Conservation (phyloP, 2,329 filamentous ascomycete genomes). For the Colletotrichum tofieldiae region DNA sequence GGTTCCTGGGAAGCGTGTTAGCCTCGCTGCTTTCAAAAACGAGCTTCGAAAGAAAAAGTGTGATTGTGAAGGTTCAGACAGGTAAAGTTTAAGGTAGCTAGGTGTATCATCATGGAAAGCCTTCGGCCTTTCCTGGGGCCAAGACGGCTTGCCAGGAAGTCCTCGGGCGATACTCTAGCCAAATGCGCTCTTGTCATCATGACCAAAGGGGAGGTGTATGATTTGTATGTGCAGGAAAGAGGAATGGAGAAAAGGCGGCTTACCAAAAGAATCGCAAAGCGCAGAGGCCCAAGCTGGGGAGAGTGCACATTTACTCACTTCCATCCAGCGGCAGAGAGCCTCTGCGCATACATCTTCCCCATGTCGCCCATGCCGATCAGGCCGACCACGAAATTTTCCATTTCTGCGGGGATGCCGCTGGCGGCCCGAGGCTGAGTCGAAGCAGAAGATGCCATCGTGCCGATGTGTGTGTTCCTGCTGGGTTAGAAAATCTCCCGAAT, state of each 20-base stretch:
- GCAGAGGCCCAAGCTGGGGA: slow-evolving; percentile 36
- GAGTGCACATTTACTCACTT: slow-evolving; percentile 72
- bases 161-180: slow-evolving; percentile 94
- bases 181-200: slow-evolving; percentile 99
- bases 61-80: slow-evolving; percentile 79
- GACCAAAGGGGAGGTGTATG: slow-evolving; percentile 46
- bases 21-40: slow-evolving; percentile 37
- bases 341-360: slow-evolving; percentile 97
- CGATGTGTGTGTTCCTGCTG: neutral
- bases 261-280: slow-evolving; percentile 52
- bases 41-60: slow-evolving; percentile 43
- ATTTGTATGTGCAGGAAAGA: slow-evolving; percentile 14
- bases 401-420: slow-evolving; percentile 56
- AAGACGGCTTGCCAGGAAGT: slow-evolving; percentile 80
- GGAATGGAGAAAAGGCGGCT: slow-evolving; percentile 48
- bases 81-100: slow-evolving; percentile 91
- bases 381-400: slow-evolving; percentile 84
- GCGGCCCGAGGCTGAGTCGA: slow-evolving; percentile 28
- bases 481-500: slow-evolving; percentile 3
- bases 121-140: slow-evolving; percentile 72
- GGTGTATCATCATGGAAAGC: slow-evolving; percentile 98
- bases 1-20: slow-evolving; percentile 45
- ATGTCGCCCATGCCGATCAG: slow-evolving; percentile 99
- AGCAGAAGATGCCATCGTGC: slow-evolving; percentile 40
- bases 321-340: slow-evolving; percentile 93